Conservation (phyloP, 768 basidiomycete genomes). For the Boletus pseudo-olivaceus region DNA sequence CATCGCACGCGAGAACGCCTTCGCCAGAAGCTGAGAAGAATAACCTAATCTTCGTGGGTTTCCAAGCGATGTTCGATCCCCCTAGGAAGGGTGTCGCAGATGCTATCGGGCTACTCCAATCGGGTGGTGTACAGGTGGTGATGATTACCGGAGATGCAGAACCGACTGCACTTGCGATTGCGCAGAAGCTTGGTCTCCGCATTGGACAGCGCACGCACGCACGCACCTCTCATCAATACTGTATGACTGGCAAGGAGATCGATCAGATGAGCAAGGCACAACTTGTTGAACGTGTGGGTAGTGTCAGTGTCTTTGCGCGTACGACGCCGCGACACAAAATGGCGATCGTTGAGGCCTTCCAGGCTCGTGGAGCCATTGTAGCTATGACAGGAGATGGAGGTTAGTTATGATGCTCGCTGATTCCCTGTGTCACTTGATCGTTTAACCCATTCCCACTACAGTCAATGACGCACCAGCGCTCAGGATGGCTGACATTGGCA, state of each 20-base stretch:
- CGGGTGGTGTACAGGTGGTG: constrained; percentile 90
- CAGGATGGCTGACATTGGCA: constrained; percentile 97
- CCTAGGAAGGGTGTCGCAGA: constrained; percentile 92
- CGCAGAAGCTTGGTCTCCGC: constrained; percentile 76
- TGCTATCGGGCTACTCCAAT: constrained; percentile 75
- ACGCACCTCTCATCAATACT: constrained; percentile 33
- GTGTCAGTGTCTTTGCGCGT: constrained; percentile 86
- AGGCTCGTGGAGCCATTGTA: constrained; percentile 82
- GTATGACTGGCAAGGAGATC: constrained; percentile 79
- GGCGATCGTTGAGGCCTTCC: constrained; percentile 94
- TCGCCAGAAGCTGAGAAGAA: constrained; percentile 35
- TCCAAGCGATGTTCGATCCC: constrained; percentile 94
- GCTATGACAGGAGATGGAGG: constrained; percentile 99
- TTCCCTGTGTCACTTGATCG: neutral
- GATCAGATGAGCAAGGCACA: constrained; percentile 81
- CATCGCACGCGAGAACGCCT: constrained; percentile 29
- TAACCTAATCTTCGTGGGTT: constrained; percentile 85
- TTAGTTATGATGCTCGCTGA: constrained; percentile 42
- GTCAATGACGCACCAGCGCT: constrained; percentile 97
- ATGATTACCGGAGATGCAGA: constrained; percentile 99
- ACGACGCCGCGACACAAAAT: constrained; percentile 98
- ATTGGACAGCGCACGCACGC: constrained; percentile 47
- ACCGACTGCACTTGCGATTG: constrained; percentile 86
- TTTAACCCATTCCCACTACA: constrained; percentile 11
- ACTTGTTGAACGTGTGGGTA: constrained; percentile 76